Evolutionary conservation across 306 rosid genomes (phyloP).

Genomic region (Rubus parviflorus): DNA sequence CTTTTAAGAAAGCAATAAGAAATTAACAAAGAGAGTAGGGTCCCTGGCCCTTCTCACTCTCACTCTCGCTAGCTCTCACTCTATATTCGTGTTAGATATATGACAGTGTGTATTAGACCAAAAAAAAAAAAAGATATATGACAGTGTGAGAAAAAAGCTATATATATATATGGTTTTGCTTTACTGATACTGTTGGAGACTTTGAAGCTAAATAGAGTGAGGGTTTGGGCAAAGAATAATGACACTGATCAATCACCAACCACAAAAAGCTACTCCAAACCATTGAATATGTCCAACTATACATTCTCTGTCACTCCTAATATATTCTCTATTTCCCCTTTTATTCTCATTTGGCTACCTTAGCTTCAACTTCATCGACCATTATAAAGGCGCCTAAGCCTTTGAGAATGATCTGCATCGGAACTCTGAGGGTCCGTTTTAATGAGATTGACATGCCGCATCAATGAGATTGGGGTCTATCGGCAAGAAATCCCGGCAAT

Average conservation of each 20-base stretch:
- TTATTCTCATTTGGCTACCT: neutral
- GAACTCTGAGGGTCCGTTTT: neutral
- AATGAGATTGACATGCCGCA: neutral
- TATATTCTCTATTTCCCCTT: neutral
- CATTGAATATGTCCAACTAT: neutral
- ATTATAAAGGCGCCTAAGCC: too few species aligned
- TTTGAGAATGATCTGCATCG: neutral
- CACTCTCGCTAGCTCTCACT: neutral
- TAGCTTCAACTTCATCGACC: too few species aligned
- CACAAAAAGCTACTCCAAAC: neutral
- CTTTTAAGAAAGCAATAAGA: neutral
- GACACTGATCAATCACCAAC: slow-evolving; percentile 39
- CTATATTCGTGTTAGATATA: neutral
- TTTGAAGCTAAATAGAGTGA: slow-evolving; percentile 26
- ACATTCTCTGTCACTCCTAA: neutral
- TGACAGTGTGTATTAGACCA: neutral
- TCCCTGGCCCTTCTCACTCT: neutral
- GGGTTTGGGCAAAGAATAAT: slow-evolving; percentile 56
- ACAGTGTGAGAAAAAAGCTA: slow-evolving; percentile 2
- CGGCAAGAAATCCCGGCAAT: neutral
- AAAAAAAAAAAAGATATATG: too few species aligned
- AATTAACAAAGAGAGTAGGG: neutral
- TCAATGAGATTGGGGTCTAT: neutral
- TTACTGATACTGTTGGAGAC: slow-evolving; percentile 42
- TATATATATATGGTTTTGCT: slow-evolving; percentile 9